Percentiles rank a stretch among this genome's conserved stretches.
Conservation (phyloP, 1,284 basidiomycete species). For the Ceratobasidium papillatum region DNA sequence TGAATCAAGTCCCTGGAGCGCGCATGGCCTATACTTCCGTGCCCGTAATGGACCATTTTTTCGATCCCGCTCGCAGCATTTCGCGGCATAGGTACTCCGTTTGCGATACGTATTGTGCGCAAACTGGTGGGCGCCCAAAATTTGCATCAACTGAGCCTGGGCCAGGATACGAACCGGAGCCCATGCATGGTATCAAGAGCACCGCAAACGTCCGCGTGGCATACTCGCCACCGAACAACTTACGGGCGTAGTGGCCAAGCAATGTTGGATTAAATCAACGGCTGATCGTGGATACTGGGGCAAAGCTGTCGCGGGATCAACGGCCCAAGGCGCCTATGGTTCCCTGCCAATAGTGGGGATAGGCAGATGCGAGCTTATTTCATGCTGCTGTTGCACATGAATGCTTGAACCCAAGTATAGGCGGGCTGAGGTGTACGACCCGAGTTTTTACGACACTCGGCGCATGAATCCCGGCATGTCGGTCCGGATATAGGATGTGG, state of each 20-base stretch:
- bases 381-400: neutral
- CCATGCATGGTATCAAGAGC: neutral
- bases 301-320: conserved; percentile 1
- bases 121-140: neutral
- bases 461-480: neutral
- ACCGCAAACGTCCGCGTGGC: neutral
- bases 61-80: neutral
- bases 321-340: neutral
- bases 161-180: neutral
- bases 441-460: neutral
- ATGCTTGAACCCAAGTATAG: neutral
- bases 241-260: neutral
- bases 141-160: neutral
- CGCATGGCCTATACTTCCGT: neutral
- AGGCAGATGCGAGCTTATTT: neutral
- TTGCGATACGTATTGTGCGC: neutral
- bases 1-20: neutral
- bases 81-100: neutral
- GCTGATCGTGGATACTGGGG: conserved; percentile 1
- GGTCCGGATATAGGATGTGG: neutral
- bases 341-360: neutral
- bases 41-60: neutral
- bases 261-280: neutral
- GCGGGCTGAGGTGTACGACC: neutral
- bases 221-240: conserved; percentile 1